Base-by-base conservation (phyloP, 2,329 filamentous ascomycete genomes). In the Chrysosporium keratinophilum region DNA sequence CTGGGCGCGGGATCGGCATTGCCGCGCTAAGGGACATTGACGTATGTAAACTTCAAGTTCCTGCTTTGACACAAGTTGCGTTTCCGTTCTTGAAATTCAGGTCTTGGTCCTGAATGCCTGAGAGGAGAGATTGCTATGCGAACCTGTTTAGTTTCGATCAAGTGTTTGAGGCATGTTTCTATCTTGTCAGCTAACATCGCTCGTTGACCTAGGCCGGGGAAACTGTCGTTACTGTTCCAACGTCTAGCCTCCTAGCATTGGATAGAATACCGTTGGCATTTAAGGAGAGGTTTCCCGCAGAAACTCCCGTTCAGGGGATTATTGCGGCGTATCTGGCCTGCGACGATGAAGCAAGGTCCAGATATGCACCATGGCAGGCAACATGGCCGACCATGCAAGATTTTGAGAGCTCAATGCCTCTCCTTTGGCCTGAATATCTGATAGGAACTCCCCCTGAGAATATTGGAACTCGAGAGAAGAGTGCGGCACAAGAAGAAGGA, bases 1-100 rank as follows among this genome's bases (percentile, higher is more conserved):
- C 83, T 5, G 85, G 83, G 1, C 78, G 85, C 52, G 89, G 89
- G 28, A 78, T 93, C 51, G 89, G 90, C 45, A 82, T 95, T 54
- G 76, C 90, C 49, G 84, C 88, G 4, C 83, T 80, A 11, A 76
- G 78, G 28, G 71, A 77, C 12, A 76, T 93, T 57, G 72, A 84
- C 71, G 86, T 87, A 71, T 63, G 63, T 28, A 60, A 59, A 20
- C 45, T 39, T 34, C 48, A 20, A 42, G 9, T 48, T 44, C 17
- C 12, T 40, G 15, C 40, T 15, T 6, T 43, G n/a, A 17, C n/a
- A 47, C 33, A 34, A 20, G n/a, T 12, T 28, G 14, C 14, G 15
- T 28, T 19, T 44, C 14, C 42, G 14, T 44, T 44, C 17, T 5
- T 17, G 28, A 14, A 31, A 33, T 11, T 19, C 19, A 45, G 12